Base-by-base conservation (phyloP, 768 basidiomycete species). In the Boletus huronensis region DNA sequence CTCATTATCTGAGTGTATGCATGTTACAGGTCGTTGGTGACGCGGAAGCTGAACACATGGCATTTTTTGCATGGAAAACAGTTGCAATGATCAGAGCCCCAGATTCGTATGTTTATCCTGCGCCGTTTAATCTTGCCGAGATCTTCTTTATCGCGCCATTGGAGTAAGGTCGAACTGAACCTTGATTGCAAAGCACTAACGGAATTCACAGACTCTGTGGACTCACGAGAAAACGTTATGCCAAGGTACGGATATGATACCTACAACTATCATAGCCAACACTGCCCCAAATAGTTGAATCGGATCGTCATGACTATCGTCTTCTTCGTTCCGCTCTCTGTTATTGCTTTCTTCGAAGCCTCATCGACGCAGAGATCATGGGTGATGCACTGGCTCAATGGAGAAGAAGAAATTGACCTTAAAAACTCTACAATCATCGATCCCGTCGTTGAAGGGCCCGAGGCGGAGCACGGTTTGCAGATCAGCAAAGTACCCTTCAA, bases 111-210 rank as follows among this genome's bases (percentile, higher is more conserved):
- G 75, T 92, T 47, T 95, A 93, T 68, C 92, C 93, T 31, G 90
- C 94, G 0, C 95, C 95, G 1, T 95, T 96, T 77, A 97, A 96
- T 68, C 74, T 97, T 26, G 72, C 95, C 56, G 95, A 98, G 71
- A 74, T 78, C 1, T 68, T 93, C 65, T 72, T 96, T 28, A 75
- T 96, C 53, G 90, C 85, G 2, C 95, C 95, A 17, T 77, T 92
- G 47, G 94, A 96, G 93, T 96, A 63, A 64, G 89, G 76, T 25
- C 8, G 11, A 40, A 44, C 21, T 23, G 10, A 38, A 21, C 3
- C 3, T 16, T 49, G 44, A 17, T 40, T 42, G 10, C 41, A 35
- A 16, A 36, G 9, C 39, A 51, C 21, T 48, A 52, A 57, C 43
- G 38, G 44, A 59, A 47, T 36, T 25, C 19, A 1, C 55, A 84